Conservation (phyloP, 768 basidiomycete species). For the Pisolithus tinctorius region DNA sequence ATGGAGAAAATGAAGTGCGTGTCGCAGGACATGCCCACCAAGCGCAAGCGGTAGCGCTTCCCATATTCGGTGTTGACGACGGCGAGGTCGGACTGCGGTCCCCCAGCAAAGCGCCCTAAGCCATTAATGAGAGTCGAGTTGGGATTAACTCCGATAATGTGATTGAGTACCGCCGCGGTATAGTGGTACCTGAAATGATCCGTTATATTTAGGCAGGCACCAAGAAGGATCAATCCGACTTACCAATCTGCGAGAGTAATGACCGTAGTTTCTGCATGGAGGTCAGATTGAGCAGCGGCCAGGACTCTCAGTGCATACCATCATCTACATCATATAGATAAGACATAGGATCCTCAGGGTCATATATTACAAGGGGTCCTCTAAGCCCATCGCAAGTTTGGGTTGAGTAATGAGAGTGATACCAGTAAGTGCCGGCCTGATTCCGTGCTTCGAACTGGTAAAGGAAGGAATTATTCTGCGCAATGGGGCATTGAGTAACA, state of each 20-base stretch:
- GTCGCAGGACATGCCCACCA: constrained; percentile 41
- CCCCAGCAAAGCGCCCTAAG: constrained; percentile 23
- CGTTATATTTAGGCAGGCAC: neutral
- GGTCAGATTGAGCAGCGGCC: constrained; percentile 10
- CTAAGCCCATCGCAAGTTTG: constrained; percentile 41
- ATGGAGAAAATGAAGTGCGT: constrained; percentile 40
- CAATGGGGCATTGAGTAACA: constrained; percentile 41
- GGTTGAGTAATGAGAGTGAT: constrained; percentile 33
- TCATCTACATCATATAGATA: constrained; percentile 41
- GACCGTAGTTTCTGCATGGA: constrained; percentile 14
- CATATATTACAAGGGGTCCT: constrained; percentile 38
- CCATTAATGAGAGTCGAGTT: constrained; percentile 28
- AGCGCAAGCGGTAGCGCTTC: constrained; percentile 42
- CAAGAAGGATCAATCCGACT: neutral
- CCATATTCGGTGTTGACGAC: constrained; percentile 33
- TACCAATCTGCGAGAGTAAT: constrained; percentile 23
- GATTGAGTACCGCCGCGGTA: constrained; percentile 11
- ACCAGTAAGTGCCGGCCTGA: constrained; percentile 45
- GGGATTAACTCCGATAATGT: constrained; percentile 11
- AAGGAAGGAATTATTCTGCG: constrained; percentile 25
- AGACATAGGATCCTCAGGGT: constrained; percentile 35
- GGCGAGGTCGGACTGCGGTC: constrained; percentile 31
- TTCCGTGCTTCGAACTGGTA: constrained; percentile 27
- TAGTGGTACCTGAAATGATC: constrained; percentile 15
- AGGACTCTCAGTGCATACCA: constrained; percentile 20